phyloP scores from a whole-genome alignment of 2,329 filamentous ascomycete species.

The Diplocarpon rosae region DNA sequence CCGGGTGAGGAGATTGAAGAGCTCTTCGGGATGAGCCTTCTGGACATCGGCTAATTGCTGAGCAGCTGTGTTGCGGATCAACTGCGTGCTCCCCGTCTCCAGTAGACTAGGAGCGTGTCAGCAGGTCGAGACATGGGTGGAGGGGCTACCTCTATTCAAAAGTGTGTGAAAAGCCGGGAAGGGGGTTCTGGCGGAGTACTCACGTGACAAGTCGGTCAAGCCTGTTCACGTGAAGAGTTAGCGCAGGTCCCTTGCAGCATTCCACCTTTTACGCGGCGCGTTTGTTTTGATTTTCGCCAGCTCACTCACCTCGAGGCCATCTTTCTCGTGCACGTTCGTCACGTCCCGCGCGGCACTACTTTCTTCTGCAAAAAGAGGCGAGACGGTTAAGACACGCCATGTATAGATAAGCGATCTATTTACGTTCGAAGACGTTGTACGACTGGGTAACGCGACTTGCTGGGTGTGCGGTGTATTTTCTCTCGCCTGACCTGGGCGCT shows the following conservation, averaged over 20 bases:
- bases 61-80: constrained; percentile 94
- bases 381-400: constrained; percentile 9
- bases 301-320: constrained; percentile 29
- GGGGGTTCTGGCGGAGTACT: constrained; percentile 32
- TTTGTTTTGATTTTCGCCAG: not conserved
- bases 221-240: constrained; percentile 35
- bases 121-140: not conserved
- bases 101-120: constrained; percentile 53
- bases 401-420: constrained; percentile 2
- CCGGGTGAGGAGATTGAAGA: constrained; percentile 87
- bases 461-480: too few relatives aligned
- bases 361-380: constrained; percentile 12
- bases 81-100: constrained; percentile 90
- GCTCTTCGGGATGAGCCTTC: constrained; percentile 92
- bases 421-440: not conserved
- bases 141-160: not conserved
- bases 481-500: too few relatives aligned
- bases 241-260: constrained; percentile 5
- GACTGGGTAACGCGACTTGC: too few relatives aligned
- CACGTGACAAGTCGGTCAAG: constrained; percentile 80
- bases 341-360: constrained; percentile 17
- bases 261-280: not conserved
- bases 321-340: constrained; percentile 1
- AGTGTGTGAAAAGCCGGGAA: not conserved
- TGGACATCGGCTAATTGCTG: constrained; percentile 96